These are phyloP conservation scores for Eutypella sp. DNA, from an alignment of 2,329 filamentous ascomycete genomes.

Conservation along the genomic window DNA sequence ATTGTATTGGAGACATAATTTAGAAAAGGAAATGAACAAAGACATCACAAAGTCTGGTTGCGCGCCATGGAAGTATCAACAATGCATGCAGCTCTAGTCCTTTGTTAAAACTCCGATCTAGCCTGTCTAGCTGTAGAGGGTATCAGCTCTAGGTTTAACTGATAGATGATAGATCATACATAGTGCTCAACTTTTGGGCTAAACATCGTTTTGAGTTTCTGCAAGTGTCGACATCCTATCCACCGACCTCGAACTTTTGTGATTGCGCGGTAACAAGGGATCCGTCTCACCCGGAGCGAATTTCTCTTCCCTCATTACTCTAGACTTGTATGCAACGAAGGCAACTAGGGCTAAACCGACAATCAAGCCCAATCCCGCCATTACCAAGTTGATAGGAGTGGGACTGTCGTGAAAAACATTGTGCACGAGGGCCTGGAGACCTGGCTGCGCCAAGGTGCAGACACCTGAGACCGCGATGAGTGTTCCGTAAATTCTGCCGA, in stretches of 20 bases:
- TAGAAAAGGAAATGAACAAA: too few relatives aligned
- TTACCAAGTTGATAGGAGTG: conserved; percentile 55
- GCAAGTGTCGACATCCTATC: background rate
- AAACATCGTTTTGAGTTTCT: background rate
- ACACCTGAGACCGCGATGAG: conserved; percentile 69
- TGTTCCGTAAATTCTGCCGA: conserved; percentile 73
- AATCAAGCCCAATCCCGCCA: conserved; percentile 46
- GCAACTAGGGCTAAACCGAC: conserved; percentile 39
- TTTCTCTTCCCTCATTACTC: background rate
- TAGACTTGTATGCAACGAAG: background rate
- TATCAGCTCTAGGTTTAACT: too few relatives aligned
- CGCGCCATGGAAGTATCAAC: too few relatives aligned
- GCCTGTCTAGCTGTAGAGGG: too few relatives aligned
- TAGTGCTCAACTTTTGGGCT: background rate
- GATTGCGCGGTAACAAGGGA: background rate
- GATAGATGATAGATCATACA: too few relatives aligned
- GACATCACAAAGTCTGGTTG: too few relatives aligned
- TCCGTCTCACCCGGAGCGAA: background rate
- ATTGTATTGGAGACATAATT: too few relatives aligned
- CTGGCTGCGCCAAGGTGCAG: conserved; percentile 66
- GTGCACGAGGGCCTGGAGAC: conserved; percentile 63
- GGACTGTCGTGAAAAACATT: conserved; percentile 54
- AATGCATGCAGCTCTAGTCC: too few relatives aligned
- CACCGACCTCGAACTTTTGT: background rate
- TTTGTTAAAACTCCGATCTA: too few relatives aligned